Base-by-base conservation (phyloP, 257 asterid genomes). In the Anisodus tanguticus region DNA sequence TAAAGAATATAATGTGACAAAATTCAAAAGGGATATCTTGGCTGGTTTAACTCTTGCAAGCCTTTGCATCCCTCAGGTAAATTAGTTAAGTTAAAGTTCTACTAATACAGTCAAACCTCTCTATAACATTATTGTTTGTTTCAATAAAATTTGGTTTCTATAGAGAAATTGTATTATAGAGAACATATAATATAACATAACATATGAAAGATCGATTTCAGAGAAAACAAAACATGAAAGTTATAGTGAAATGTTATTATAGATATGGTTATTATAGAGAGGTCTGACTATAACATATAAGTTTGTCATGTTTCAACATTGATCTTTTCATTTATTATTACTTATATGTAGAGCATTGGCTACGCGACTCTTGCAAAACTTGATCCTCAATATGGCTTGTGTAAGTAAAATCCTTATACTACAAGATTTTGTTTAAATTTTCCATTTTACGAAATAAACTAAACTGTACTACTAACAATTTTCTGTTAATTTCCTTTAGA, bases 31-130 rank as follows among this genome's bases (percentile, higher is more conserved):
- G 8, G 92, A 89, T 74, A 11, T 87, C 4, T 80, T 88, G 72
- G 89, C 92, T 79, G 92, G 92, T 76, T 54, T 89, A 26, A 89
- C 92, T 16, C 90, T 89, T 59, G 92, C 92, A 72, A 87, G 92
- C 86, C 90, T 89, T 72, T 89, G 89, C 84, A 87, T 89, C 67
- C 92, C 92, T 22, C 92, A 89, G 86, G 92, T 87, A 41, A 49
- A 5, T 59, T 26, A 26, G 31, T 51, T 11, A 9, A 35, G 45
- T 55, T 19, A 51, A 47, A 5, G 8, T 13, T 67, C 22, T 0
- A 67, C 77, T 35, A 35, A 35, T 66, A 41, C 45, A 41, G 5
- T 41, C 45, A 41, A 41, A 41, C 4, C 3, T 41, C 45, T 41
- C 45, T 41, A 41, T 41, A 41, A 41, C 45, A 41, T 0, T 5